A percentile compares a stretch with the other conserved stretches of the same genome.
These are phyloP conservation scores for Blastocystis sp. DNA, from an alignment of 352 stramenopile species.

Conservation along the genomic window DNA sequence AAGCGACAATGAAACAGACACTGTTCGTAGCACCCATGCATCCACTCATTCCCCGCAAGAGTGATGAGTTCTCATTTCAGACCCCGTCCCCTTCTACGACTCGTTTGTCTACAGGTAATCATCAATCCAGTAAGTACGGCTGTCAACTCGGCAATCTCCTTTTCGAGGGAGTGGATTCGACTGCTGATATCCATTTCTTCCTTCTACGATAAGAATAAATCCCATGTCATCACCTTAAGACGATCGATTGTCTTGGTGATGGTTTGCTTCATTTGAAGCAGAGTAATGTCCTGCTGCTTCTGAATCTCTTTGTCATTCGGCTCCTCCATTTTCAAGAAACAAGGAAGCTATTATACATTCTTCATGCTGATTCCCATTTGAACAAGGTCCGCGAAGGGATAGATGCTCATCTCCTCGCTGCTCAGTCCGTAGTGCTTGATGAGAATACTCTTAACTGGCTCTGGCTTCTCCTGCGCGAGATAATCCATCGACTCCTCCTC, in stretches of 20 bases:
- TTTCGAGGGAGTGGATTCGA: not conserved
- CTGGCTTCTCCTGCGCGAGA: conserved; percentile 9
- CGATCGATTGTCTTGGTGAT: not conserved
- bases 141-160: not conserved
- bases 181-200: conserved; percentile 38
- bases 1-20: no score
- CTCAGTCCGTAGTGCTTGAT: conserved; percentile 56
- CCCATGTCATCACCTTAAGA: not conserved
- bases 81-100: no score
- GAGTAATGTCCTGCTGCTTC: conserved; percentile 49
- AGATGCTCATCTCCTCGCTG: conserved; percentile 26
- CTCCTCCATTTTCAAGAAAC: conserved; percentile 62
- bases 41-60: no score
- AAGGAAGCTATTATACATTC: conserved; percentile 66
- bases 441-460: not conserved
- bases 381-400: conserved; percentile 52
- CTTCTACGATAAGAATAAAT: conserved; percentile 9
- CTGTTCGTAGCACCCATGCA: no score
- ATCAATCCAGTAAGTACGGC: not conserved
- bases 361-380: conserved; percentile 65
- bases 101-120: no score
- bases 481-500: not conserved
- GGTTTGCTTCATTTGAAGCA: conserved; percentile 32
- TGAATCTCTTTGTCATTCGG: not conserved
- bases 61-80: no score